These are phyloP conservation scores for Neurospora sp. DNA, from an alignment of 495 filamentous ascomycete genomes.

Conservation along the genomic window DNA sequence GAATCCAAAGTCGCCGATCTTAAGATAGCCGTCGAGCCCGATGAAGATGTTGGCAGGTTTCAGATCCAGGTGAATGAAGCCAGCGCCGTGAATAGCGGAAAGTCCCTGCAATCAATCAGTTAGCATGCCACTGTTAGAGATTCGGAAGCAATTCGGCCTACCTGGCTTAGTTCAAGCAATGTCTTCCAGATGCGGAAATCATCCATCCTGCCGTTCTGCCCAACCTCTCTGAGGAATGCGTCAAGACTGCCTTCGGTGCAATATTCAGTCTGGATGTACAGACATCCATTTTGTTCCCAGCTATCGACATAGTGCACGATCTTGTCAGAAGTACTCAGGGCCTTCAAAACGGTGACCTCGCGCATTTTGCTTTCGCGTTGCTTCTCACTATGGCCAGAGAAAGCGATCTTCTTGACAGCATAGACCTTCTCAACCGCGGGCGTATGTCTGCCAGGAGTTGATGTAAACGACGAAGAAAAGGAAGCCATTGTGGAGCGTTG, in stretches of 20 bases:
- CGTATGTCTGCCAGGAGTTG: conserved; percentile 24
- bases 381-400: conserved; percentile 60
- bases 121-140: conserved; percentile 14
- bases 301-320: conserved; percentile 67
- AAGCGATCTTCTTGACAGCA: conserved; percentile 86
- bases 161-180: conserved; percentile 67
- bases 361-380: conserved; percentile 70
- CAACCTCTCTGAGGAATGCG: conserved; percentile 66
- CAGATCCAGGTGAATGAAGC: conserved; percentile 86
- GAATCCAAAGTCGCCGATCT: conserved; percentile 95
- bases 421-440: conserved; percentile 46
- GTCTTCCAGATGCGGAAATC: conserved; percentile 99
- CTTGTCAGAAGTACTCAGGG: conserved; percentile 66
- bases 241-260: conserved; percentile 89
- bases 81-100: conserved; percentile 75
- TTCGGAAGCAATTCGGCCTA: conserved; percentile 31
- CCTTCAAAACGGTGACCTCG: conserved; percentile 67
- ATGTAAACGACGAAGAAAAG: conserved; percentile 15
- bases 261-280: conserved; percentile 96
- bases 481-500: conserved; percentile 17
- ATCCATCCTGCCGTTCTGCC: conserved; percentile 75
- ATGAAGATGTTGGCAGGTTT: conserved; percentile 94
- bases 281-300: conserved; percentile 71
- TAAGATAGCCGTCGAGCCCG: conserved; percentile 79
- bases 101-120: conserved; percentile 53